Evolutionary conservation across 2,329 filamentous ascomycete species (phyloP).

Genomic region (Colletotrichum aenigma): DNA sequence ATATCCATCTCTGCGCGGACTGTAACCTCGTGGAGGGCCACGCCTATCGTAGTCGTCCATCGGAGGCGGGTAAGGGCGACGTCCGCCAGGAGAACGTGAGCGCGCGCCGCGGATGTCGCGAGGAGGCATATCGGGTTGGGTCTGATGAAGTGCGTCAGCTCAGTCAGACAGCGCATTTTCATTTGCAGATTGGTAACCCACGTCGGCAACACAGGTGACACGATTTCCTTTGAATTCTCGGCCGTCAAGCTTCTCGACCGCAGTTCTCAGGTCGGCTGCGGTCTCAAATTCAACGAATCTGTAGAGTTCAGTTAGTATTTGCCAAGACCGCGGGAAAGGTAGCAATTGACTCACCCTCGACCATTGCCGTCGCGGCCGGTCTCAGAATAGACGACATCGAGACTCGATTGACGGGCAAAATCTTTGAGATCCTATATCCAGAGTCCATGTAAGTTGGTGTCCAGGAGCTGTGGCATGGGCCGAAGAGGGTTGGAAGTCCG

Average conservation of each 20-base stretch:
- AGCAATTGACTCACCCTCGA: conserved; percentile 72
- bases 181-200: conserved; percentile 52
- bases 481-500: conserved; percentile 13
- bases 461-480: conserved; percentile 24
- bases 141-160: conserved; percentile 48
- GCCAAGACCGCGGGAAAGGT: background rate
- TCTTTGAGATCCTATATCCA: conserved; percentile 98
- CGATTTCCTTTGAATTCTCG: conserved; percentile 90
- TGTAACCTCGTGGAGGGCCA: conserved; percentile 81
- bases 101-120: conserved; percentile 72
- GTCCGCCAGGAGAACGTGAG: conserved; percentile 75
- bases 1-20: conserved; percentile 71
- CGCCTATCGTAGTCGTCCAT: conserved; percentile 85
- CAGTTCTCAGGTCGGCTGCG: conserved; percentile 83
- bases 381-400: conserved; percentile 98
- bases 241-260: conserved; percentile 92
- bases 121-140: conserved; percentile 76
- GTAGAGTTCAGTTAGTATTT: background rate
- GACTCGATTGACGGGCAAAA: conserved; percentile 93
- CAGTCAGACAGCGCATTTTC: background rate
- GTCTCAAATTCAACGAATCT: conserved; percentile 99
- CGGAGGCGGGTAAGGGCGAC: conserved; percentile 71
- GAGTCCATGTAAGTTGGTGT: conserved; percentile 76
- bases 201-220: conserved; percentile 87
- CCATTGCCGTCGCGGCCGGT: conserved; percentile 90